Base-by-base conservation (phyloP, 2,329 filamentous ascomycete species). In the Cercospora beticola region DNA sequence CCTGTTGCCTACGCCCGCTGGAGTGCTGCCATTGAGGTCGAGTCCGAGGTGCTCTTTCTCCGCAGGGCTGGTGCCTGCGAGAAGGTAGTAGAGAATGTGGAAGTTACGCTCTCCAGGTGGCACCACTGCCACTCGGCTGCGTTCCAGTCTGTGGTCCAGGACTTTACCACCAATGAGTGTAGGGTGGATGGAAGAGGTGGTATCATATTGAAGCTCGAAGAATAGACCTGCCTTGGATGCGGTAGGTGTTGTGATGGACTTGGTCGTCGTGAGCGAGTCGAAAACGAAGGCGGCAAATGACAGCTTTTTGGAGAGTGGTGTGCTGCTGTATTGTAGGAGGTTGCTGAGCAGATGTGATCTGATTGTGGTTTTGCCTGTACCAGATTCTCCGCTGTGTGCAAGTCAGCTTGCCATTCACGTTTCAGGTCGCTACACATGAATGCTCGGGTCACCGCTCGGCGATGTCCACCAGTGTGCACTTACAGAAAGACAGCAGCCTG, bases 31-130 rank as follows among this genome's bases (percentile, higher is more conserved):
- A 31, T 70, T 74, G 16, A 78, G 70, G 66, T 89, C 86, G 28
- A 92, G 83, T 31, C 89, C 88, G 57, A 99, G 83, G 84, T 99
- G 95, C 12, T 90, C 80, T 84, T 94, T 97, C 79, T 99, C 95
- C 3, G 93, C 92, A 3, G 88, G 86, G 75, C 93, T 97, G 12
- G 95, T 98, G 66, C 95, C 95, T 0, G 94, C 91, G 31, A 99
- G 84, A 4, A 99, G 88, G 79, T 99, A 99, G 83, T 99, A 99
- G 8, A 99, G 85, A 28, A 97, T 87, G 80, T 99, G 95, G 79
- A 97, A 98, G 79, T 95, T 98, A 56, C 95, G 90, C 82, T 99
- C 95, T 74, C 95, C 95, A 0, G 95, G 97, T 0, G 95, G 95
- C 0, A 98, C 94, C 49, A 93, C 89, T 30, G 95, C 89, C 71